Percentiles rank a stretch among this genome's conserved stretches.
Conservation (phyloP, 805 yeast species). For the Kodamaea sagamina region DNA sequence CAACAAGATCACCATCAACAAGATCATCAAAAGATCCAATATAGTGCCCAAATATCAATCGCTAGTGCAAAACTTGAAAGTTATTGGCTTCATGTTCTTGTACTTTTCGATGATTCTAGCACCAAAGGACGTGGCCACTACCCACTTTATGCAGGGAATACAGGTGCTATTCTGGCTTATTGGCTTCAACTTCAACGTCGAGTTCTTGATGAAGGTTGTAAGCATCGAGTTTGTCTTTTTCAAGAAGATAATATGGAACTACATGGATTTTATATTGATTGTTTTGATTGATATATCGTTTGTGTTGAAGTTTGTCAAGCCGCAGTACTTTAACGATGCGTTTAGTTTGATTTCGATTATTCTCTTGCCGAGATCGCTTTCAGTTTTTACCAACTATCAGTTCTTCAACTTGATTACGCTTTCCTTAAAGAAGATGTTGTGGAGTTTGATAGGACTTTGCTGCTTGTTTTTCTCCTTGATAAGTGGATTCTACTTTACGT, state of each 20-base stretch:
- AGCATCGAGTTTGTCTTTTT: slow-evolving; percentile 49
- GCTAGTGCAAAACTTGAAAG: slow-evolving; percentile 38
- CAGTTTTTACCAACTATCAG: slow-evolving; percentile 52
- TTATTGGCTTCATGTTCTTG: slow-evolving; percentile 31
- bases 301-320: slow-evolving; percentile 21
- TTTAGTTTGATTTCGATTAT: slow-evolving; percentile 49
- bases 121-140: slow-evolving; percentile 6
- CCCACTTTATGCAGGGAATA: slow-evolving; percentile 16
- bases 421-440: slow-evolving; percentile 52
- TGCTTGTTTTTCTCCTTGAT: slow-evolving; percentile 51
- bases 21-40: slow-evolving; percentile 32
- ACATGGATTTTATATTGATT: slow-evolving; percentile 47
- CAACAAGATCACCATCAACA: slow-evolving; percentile 33
- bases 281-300: slow-evolving; percentile 39
- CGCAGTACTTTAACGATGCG: slow-evolving; percentile 29
- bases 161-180: slow-evolving; percentile 47
- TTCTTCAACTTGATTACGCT: slow-evolving; percentile 54
- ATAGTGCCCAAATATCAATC: slow-evolving; percentile 45
- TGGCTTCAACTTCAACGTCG: slow-evolving; percentile 49
- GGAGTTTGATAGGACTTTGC: slow-evolving; percentile 51
- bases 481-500: slow-evolving; percentile 56
- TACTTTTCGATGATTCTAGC: slow-evolving; percentile 32
- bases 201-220: slow-evolving; percentile 44
- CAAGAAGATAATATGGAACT: slow-evolving; percentile 54
- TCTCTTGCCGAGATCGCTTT: slow-evolving; percentile 50